Conservation (phyloP, 2,329 filamentous ascomycete genomes). For the Fusarium dimerum region DNA sequence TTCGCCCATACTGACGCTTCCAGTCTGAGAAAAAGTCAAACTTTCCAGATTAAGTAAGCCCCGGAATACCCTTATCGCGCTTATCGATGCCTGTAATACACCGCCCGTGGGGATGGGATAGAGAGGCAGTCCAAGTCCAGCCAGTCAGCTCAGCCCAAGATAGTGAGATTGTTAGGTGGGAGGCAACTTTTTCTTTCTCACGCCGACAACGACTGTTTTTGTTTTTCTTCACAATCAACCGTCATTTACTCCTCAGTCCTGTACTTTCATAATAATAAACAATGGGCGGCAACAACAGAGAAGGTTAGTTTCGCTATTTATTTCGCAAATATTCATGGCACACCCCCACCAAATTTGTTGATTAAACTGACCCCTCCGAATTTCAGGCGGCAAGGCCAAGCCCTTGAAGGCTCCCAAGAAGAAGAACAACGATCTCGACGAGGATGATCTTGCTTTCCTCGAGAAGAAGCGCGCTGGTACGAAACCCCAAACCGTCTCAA, state of each 20-base stretch:
- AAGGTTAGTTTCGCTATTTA: constrained; percentile 31
- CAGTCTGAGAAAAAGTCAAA: constrained; percentile 3
- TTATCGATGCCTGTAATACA: constrained; percentile 16
- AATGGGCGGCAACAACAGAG: constrained; percentile 44
- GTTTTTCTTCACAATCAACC: constrained; percentile 13
- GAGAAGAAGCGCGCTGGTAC: constrained; percentile 83
- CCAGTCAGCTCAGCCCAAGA: constrained; percentile 2
- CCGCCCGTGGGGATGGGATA: constrained; percentile 9
- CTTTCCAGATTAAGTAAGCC: constrained; percentile 27
- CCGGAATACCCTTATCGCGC: constrained; percentile 22
- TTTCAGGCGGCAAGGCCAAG: constrained; percentile 79
- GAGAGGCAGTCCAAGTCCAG: constrained; percentile 9
- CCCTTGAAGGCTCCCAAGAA: constrained; percentile 90
- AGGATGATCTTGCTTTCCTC: constrained; percentile 80
- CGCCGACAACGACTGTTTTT: constrained; percentile 15
- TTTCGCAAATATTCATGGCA: background rate
- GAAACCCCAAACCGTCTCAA: too few relatives aligned
- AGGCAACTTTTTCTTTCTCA: constrained; percentile 28
- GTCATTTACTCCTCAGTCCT: constrained; percentile 4
- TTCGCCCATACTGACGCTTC: constrained; percentile 4
- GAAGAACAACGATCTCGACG: constrained; percentile 77
- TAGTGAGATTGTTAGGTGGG: constrained; percentile 17
- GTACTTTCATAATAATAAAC: constrained; percentile 10
- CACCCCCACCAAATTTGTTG: background rate
- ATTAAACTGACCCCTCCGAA: constrained; percentile 25